These are phyloP conservation scores for Fomitopsis schrenkii DNA, from an alignment of 1,284 basidiomycete species.

Conservation along the genomic window DNA sequence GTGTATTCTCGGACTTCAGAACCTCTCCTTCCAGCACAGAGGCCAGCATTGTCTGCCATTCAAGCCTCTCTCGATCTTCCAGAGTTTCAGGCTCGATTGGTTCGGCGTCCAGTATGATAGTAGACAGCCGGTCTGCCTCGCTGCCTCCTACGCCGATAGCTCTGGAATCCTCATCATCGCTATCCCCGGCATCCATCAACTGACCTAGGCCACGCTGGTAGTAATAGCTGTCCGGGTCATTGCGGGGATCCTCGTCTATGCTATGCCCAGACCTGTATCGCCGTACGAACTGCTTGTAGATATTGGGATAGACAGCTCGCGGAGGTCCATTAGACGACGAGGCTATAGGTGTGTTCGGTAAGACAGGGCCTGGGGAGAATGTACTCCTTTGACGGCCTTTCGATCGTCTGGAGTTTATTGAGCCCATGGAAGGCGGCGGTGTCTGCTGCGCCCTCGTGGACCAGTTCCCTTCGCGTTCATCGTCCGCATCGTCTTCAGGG, in stretches of 20 bases:
- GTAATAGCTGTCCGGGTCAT: conserved; percentile 73
- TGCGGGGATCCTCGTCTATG: conserved; percentile 59
- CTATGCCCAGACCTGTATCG: conserved; percentile 61
- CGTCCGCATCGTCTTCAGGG: conserved; percentile 43
- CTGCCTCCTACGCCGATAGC: conserved; percentile 34
- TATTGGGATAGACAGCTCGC: conserved; percentile 52
- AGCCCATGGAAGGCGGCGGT: conserved; percentile 16
- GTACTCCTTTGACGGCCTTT: conserved; percentile 35
- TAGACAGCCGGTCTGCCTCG: conserved; percentile 49
- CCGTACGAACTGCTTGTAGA: conserved; percentile 75
- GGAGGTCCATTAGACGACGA: conserved; percentile 21
- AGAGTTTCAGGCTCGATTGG: conserved; percentile 56
- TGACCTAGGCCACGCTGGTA: conserved; percentile 70
- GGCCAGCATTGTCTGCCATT: conserved; percentile 93
- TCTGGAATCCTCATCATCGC: conserved; percentile 65
- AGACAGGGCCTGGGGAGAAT: conserved; percentile 27
- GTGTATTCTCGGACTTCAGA: conserved; percentile 87
- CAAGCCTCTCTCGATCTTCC: conserved; percentile 79
- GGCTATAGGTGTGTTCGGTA: conserved; percentile 23
- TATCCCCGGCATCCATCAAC: conserved; percentile 68
- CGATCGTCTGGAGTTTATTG: conserved; percentile 20
- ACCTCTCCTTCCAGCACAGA: conserved; percentile 93
- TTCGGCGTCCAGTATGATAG: conserved; percentile 56
- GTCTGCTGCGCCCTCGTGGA: conserved; percentile 27
- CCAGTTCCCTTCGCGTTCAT: conserved; percentile 44